Evolutionary conservation across 2,329 filamentous ascomycete species (phyloP), one percentile per base, ranked within the genome.

Genomic region (Botrytis hyacinthi): DNA sequence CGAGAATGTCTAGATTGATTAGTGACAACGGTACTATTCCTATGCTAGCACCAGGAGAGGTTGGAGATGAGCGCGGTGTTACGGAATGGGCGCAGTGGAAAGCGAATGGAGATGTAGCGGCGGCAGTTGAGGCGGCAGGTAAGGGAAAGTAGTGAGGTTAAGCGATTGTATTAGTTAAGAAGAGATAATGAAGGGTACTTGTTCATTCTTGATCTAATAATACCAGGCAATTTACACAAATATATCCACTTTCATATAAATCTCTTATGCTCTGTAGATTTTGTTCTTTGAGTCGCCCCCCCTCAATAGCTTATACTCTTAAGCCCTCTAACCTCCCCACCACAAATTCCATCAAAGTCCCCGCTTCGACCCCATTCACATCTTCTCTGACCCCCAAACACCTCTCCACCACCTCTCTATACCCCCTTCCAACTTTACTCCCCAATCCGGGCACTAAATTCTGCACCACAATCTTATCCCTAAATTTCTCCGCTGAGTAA

Each of bases 401-500:
- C 74, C 80, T 81, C 73, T 84, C 83, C 9, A 85, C 84, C 6
- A 85, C 82, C 37, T 83, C 80, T 42, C 79, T 79, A 75, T 85
- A 86, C 29, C 80, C 71, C 44, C 79, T 78, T 4, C 84, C 84
- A 5, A 83, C 81, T 75, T 85, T 85, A 74, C 81, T 83, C 1
- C 82, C 82, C 20, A 86, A 74, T 0, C 80, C 81, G 1, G 83
- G 83, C 5, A 85, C 83, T 32, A 86, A 79, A 18, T 80, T 81
- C 18, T 82, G 80, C 66, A 84, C 74, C 16, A 85, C 78, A 40
- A 85, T 80, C 73, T 81, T 83, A 71, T 85, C 84, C 40, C 84
- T 81, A 80, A 84, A 85, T 29, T 81, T 81, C 69, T 83, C 81
- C 2, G 82, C 80, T 8, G 83, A 82, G 75, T 85, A 85, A 74